Evolutionary conservation across 352 stramenopile species (phyloP), one percentile per base, ranked within the genome.

Genomic region (Thalassiosira mediterranea): DNA sequence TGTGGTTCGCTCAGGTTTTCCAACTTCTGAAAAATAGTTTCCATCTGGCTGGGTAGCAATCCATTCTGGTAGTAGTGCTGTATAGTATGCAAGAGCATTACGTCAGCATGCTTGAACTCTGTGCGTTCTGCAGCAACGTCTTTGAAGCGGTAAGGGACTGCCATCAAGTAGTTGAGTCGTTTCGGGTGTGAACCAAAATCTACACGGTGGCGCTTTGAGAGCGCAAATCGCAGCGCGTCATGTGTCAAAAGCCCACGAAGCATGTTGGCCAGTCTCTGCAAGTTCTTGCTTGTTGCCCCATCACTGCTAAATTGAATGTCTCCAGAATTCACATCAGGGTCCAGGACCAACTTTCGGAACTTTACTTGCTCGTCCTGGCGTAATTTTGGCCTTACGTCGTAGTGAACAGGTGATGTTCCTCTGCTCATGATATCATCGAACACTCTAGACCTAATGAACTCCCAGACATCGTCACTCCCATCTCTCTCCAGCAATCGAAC

Each of bases 101-200:
- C 23, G 13, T 67, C 58, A 34, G 58, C 19, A 49, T 67, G 58
- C 26, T 10, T 26, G 17, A 67, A 67, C 1, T 67, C 58, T 1
- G 58, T 67, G 26, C 58, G 58, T 13, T 67, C 58, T 4, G 38
- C 40, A 17, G 58, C 58, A 1, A 56, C 58, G 40, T 67, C 58
- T 26, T 67, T 67, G 11, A 15, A 34, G 11, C 44, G 38, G n/a
- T 46, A 67, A 19, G 58, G 58, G 2, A 67, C 58, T 3, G 58
- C 37, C 58, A 67, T 67, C 40, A 29, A 23, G 28, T 67, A 67
- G 8, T 21, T 46, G 2, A n/a, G 2, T 2, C 58, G 38, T 3
- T 10, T 11, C 31, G 37, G 37, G 28, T 67, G 58, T 46, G 58
- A 19, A 44, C 58, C 58, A 49, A 29, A 67, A 4, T 67, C 23